Evolutionary conservation across 805 yeast genomes (phyloP), one percentile per base, ranked within the genome.

Genomic region (Priceomyces fermenticarens): DNA sequence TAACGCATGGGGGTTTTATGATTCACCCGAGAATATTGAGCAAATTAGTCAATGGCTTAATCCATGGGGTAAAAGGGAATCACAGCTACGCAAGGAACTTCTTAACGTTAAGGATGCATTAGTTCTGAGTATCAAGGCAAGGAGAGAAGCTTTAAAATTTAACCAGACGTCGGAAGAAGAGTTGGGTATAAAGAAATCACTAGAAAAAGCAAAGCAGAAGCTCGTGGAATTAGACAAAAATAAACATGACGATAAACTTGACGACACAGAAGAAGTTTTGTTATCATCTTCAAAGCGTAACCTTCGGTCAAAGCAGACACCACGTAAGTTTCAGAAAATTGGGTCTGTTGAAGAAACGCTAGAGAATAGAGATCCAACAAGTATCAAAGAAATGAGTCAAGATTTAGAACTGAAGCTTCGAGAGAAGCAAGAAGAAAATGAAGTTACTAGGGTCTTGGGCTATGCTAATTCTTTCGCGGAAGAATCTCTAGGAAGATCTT

Each of bases 51-150:
- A 62, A n/a, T 84, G 91, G 88, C 65, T 89, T 37, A 81, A 84
- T 49, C 80, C 78, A 3, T 79, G 83, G 75, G 97, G 97, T 2
- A 68, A 65, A 38, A 66, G 95, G 35, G 97, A 89, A 54, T 72
- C 80, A 12, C 70, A 65, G 29, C 69, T 90, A 35, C 65, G 78
- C 30, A 83, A 82, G 49, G 95, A 85, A 51, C 57, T 87, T 32
- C 55, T 63, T 6, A 60, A 63, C 3, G 70, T 80, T 16, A 73
- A 76, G 46, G 83, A 77, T 9, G 72, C 75, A 12, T 70, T 85
- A 16, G 56, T 57, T 27, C 61, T 70, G 10, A 77, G 88, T 49
- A 77, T 86, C 49, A 66, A 59, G 9, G 75, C 87, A 1, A 72
- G 95, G 44, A 66, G 76, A 20, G 73, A 73, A 43, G 78, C 83